These are phyloP conservation scores for Aegilops sharonensis DNA, from an alignment of 176 grass and related monocot species.

Conservation along the genomic window DNA sequence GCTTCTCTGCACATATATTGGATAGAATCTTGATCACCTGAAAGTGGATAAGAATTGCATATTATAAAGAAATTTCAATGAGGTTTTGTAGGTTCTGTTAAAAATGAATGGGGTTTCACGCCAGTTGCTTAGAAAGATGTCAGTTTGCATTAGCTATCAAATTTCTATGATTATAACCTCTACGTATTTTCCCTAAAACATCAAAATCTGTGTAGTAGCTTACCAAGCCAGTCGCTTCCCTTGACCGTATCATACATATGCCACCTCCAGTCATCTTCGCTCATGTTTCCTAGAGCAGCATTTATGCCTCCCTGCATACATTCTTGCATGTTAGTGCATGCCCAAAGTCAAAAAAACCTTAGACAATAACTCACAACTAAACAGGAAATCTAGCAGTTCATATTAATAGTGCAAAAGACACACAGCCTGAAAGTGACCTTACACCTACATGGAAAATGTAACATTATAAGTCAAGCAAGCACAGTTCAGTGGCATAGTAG, in stretches of 20 bases:
- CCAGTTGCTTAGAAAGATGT: not conserved
- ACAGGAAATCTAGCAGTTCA: not conserved
- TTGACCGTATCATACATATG: slow-evolving; percentile 99
- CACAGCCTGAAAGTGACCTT: not conserved
- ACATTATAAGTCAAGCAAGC: not conserved
- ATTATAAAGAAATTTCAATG: not conserved
- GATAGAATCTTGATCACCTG: slow-evolving; percentile 98
- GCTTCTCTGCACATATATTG: slow-evolving; percentile 99
- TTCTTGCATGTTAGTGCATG: slow-evolving; percentile 3
- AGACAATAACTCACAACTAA: not conserved
- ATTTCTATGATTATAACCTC: not conserved
- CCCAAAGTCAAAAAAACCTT: not conserved
- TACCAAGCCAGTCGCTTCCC: slow-evolving; percentile 96
- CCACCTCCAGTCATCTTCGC: slow-evolving; percentile 99
- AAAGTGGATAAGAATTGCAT: slow-evolving; percentile 12
- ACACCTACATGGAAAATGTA: not conserved
- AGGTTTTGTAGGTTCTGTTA: not conserved
- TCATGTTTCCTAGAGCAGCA: slow-evolving; percentile 96
- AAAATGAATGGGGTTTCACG: not conserved
- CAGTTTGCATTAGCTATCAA: slow-evolving; percentile 6
- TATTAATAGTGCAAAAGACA: not conserved
- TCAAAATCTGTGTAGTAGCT: slow-evolving; percentile 2
- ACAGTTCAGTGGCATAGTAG: slow-evolving; percentile 1
- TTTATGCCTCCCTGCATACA: slow-evolving; percentile 85
- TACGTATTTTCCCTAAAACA: not conserved